Base-by-base conservation (phyloP, 1,284 basidiomycete species). In the Tylopilus orsonianus region DNA sequence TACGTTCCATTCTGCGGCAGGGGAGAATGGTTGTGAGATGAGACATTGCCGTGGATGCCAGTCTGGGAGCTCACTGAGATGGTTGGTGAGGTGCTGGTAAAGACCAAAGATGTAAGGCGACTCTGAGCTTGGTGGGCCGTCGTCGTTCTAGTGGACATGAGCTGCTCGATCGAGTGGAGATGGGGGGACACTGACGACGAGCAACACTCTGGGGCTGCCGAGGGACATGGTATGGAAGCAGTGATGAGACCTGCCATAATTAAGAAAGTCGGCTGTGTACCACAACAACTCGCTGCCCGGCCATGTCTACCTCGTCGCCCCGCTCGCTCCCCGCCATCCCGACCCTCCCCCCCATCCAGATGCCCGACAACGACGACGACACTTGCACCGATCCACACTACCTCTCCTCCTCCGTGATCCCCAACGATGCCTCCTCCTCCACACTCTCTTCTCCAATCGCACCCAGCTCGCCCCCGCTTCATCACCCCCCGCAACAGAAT, bases 41-140 rank as follows among this genome's bases (percentile, higher is more conserved):
- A 34, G 34, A 27, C n/a, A n/a, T 53, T 38, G 41, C 50, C 41
- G 40, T 46, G 52, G 41, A 45, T n/a, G 46, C 36, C 18, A 32
- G 23, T 26, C 24, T 41, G 18, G 40, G 22, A 35, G 54, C 65
- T 52, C 59, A 87, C 87, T 86, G 19, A 93, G 76, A 46, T 77
- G 70, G 39, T 75, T 64, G 10, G 78, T 81, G 20, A 97, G 73
- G 51, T 83, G 75, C 32, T 75, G 78, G 59, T 87, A 91, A 47
- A 96, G 80, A 4, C 83, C 85, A 56, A 85, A 87, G 52, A 95
- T 80, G 68, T 91, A 93, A 0, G 94, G 94, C 0, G 91, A 94
- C 46, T 87, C 81, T 23, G 73, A 60, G 37, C 80, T 73, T 4
- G 91, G 89, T 14, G 93, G 92, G 3, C 93, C 93, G 64, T 96